A percentile compares a stretch with the other conserved stretches of the same genome.
These are phyloP conservation scores for Elsinoe fawcettii DNA, from an alignment of 2,329 filamentous ascomycete species.

Conservation along the genomic window DNA sequence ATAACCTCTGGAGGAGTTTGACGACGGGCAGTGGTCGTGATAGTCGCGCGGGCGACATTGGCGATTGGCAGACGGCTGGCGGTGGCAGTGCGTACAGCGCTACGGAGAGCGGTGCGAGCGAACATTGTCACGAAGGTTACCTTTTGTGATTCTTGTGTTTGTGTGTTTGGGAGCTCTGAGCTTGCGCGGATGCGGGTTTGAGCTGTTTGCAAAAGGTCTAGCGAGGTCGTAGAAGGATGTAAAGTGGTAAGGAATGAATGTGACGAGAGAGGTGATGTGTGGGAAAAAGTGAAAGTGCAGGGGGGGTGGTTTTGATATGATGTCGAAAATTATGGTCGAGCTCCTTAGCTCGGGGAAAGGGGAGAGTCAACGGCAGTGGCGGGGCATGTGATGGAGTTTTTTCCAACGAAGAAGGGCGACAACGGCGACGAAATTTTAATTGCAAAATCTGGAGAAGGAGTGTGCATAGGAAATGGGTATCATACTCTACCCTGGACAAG, in stretches of 20 bases:
- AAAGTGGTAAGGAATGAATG: not conserved
- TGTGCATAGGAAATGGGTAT: not conserved
- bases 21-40: conserved; percentile 10
- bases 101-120: conserved; percentile 11
- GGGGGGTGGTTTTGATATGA: conserved; percentile 9
- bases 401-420: not conserved
- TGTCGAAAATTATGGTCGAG: conserved; percentile 1
- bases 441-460: conserved; percentile 10
- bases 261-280: not conserved
- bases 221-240: not conserved
- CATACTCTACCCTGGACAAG: not conserved
- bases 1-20: conserved; percentile 11
- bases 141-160: not conserved
- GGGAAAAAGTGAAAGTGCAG: conserved; percentile 19
- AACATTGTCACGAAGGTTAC: conserved; percentile 12
- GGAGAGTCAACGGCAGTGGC: conserved; percentile 11
- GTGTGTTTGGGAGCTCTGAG: not conserved
- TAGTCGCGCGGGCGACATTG: not conserved
- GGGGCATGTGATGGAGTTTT: conserved; percentile 12
- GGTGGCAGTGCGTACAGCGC: not conserved
- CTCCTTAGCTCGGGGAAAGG: conserved; percentile 8
- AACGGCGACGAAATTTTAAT: conserved; percentile 11
- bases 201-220: not conserved
- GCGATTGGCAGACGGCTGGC: not conserved
- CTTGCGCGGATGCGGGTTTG: not conserved